These are phyloP conservation scores for Vicia villosa DNA, from an alignment of 306 rosid species.

Conservation along the genomic window DNA sequence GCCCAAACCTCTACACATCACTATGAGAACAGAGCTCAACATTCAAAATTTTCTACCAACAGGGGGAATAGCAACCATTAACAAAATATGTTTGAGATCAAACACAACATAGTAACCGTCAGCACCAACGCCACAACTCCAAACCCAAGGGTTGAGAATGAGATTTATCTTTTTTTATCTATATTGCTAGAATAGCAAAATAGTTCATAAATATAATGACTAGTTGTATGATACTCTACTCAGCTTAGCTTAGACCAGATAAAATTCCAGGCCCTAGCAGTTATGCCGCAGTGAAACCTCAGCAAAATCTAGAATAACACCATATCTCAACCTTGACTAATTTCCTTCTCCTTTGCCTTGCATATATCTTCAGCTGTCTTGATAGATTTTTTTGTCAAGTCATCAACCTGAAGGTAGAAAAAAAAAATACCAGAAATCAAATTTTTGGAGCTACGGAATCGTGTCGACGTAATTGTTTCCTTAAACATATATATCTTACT, in stretches of 20 bases:
- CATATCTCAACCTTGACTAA: slow-evolving; percentile 54
- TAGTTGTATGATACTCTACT: slow-evolving; percentile 22
- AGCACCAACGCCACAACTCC: background rate
- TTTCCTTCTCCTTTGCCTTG: slow-evolving; percentile 90
- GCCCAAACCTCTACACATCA: background rate
- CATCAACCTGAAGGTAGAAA: slow-evolving; percentile 65
- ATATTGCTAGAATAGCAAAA: slow-evolving; percentile 23
- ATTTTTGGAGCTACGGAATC: slow-evolving; percentile 18
- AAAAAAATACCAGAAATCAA: slow-evolving; percentile 32
- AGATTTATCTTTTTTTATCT: slow-evolving; percentile 6
- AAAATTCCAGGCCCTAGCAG: slow-evolving; percentile 4
- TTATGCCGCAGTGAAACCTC: slow-evolving; percentile 4
- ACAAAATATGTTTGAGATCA: slow-evolving; percentile 19
- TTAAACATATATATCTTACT: slow-evolving; percentile 50
- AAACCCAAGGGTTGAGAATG: background rate
- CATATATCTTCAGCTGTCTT: slow-evolving; percentile 80
- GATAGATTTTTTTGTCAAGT: slow-evolving; percentile 76
- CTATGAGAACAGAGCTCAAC: background rate
- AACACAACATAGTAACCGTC: background rate
- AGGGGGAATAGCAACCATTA: background rate
- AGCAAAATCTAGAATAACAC: background rate
- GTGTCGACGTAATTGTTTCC: background rate
- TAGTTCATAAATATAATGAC: slow-evolving; percentile 20
- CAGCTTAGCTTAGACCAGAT: slow-evolving; percentile 16
- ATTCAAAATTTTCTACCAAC: slow-evolving; percentile 3